A percentile compares a stretch with the other conserved stretches of the same genome.
Evolutionary conservation across 139 green algal species (phyloP).

Genomic region (Chlamydomonas asymmetrica): DNA sequence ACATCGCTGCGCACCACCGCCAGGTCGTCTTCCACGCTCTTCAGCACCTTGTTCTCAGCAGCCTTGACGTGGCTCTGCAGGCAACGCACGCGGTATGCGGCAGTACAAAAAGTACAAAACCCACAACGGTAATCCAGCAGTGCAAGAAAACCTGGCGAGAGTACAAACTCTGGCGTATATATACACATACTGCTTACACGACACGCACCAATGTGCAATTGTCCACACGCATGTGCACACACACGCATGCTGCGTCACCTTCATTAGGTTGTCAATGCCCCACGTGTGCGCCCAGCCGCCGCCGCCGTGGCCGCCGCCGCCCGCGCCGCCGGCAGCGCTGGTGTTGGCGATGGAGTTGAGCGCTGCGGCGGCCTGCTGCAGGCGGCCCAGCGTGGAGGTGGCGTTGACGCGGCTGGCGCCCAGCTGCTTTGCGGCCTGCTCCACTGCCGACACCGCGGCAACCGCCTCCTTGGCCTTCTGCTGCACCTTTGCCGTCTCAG

Average conservation of each 20-base stretch:
- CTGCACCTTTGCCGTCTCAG: conserved; percentile 43
- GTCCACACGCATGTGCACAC: too few relatives aligned
- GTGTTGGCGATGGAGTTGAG: conserved; percentile 17
- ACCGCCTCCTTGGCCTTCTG: conserved; percentile 50
- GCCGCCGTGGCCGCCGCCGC: not conserved
- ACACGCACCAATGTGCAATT: too few relatives aligned
- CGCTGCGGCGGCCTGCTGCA: conserved; percentile 34
- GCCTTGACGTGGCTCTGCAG: conserved; percentile 7
- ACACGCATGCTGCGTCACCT: too few relatives aligned
- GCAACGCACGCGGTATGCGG: not conserved
- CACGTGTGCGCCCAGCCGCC: not conserved
- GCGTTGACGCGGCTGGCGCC: conserved; percentile 16
- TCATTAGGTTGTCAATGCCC: conserved; percentile 2
- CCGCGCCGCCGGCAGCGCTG: not conserved
- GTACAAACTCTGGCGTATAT: too few relatives aligned
- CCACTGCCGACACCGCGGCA: conserved; percentile 34
- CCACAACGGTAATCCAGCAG: too few relatives aligned
- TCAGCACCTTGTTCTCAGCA: conserved; percentile 44
- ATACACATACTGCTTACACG: too few relatives aligned
- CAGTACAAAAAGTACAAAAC: too few relatives aligned
- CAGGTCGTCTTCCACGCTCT: conserved; percentile 26
- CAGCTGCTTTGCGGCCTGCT: conserved; percentile 29
- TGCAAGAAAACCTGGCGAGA: too few relatives aligned
- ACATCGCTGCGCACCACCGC: conserved; percentile 18
- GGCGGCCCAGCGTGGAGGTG: conserved; percentile 16